Base-by-base conservation (phyloP, 1,139 yeast genomes). In the Candida tetrigidarum region DNA sequence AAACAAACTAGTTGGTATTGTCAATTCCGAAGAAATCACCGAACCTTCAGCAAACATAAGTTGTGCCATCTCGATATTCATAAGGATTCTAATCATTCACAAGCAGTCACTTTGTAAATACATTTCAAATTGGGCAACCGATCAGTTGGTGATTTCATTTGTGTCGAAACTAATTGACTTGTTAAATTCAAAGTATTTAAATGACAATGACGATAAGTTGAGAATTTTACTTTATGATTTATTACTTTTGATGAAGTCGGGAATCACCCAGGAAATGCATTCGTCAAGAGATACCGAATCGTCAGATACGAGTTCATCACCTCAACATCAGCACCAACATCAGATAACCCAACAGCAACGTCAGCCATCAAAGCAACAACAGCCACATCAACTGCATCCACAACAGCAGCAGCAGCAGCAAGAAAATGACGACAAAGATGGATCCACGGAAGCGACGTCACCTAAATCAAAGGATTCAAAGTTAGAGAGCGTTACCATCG, bases 161-260 rank as follows among this genome's bases (percentile, higher is more conserved):
- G 60, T 78, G 37, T 59, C 62, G 43, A 79, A 78, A 44, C 63
- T 84, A 54, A 70, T 76, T 20, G 64, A 64, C 5, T 57, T 85
- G 8, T 67, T 81, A 46, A 69, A 72, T 33, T 71, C 80, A 6
- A 58, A 63, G 4, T 66, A 73, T 25, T 63, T 81, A 44, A 44
- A 56, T 1, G 43, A 67, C 3, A 66, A 63, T 29, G 74, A 74
- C 53, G 78, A 80, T 40, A 79, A 79, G 50, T 59, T 85, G 48
- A 79, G 78, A 53, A 79, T 85, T 44, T 64, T 85, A 50, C 64
- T 85, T 1, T 84, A 83, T 54, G 93, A 86, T 58, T 69, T 85
- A 37, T 62, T 85, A 33, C 64, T 83, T 2, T 76, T 87, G 3
- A 66, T 84, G 55, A 84, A 83, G 56, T 62, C 63, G 2, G 58